Evolutionary conservation across 1,139 yeast species (phyloP).

Genomic region (Hansenula lynferdii): DNA sequence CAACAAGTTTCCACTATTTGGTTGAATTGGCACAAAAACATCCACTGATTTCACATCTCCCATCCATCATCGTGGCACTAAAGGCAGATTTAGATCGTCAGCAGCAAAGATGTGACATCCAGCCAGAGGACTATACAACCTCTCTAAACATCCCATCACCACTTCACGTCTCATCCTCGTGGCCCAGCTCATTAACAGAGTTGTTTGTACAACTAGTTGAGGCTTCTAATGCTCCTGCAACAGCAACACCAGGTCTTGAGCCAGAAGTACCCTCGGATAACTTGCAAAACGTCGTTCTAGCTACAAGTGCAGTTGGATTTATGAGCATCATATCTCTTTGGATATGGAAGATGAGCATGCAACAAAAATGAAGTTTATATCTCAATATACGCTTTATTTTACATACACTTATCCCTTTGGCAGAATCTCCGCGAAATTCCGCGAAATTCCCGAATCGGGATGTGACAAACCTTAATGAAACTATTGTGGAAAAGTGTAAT

Average conservation of each 20-base stretch:
- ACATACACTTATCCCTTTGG: too few relatives aligned
- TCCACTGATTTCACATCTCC: constrained; percentile 61
- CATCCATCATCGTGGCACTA: constrained; percentile 83
- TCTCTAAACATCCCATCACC: constrained; percentile 54
- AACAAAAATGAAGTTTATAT: neutral
- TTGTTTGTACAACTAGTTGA: constrained; percentile 83
- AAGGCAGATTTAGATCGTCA: constrained; percentile 95
- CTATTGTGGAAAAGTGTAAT: neutral
- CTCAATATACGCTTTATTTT: neutral
- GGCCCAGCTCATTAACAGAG: constrained; percentile 86
- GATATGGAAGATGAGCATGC: constrained; percentile 47
- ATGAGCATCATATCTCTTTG: constrained; percentile 55
- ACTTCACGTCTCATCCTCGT: constrained; percentile 80
- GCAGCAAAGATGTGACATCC: constrained; percentile 80
- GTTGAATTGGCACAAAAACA: constrained; percentile 61
- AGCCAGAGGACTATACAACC: constrained; percentile 84
- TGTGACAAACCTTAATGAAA: constrained; percentile 1
- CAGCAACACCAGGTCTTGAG: constrained; percentile 78
- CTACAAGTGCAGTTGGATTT: constrained; percentile 65
- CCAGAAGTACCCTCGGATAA: constrained; percentile 54
- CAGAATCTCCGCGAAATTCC: neutral
- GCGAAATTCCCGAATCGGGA: neutral
- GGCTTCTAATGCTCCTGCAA: constrained; percentile 76
- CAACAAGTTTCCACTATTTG: constrained; percentile 84
- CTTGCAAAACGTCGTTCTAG: constrained; percentile 43